Base-by-base conservation (phyloP, 805 yeast genomes). In the Nakazawaea siamensis region DNA sequence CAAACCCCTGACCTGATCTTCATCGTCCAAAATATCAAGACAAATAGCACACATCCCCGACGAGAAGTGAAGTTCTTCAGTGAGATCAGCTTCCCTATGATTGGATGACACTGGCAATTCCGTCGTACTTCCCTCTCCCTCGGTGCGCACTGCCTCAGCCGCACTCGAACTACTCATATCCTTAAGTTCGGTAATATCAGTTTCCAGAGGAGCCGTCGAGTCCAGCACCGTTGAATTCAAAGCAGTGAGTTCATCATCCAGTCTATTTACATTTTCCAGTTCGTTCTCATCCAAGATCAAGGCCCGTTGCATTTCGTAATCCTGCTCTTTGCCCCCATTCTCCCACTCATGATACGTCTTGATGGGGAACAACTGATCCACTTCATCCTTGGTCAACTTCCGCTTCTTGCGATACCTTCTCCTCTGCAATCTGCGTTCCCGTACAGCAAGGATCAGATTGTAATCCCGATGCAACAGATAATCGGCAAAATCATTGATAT, bases 1-100 rank as follows among this genome's bases (percentile, higher is more conserved):
- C 29, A 85, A 63, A 0, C 85, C 85, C 33, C 94, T 70, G 2
- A 84, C 85, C 1, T 54, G 50, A 34, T 80, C 85, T 11, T 68
- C 76, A 33, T 69, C 69, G 43, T 73, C 80, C 36, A 80, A 65
- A 4, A 60, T 53, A 27, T 83, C 94, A 24, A 84, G 63, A 54
- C 94, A 83, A 43, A 83, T 79, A 10, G 90, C 87, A 62, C 94
- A 83, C 1, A 70, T 54, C 9, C 87, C 92, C 1, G 82, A 74
- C 26, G 76, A 69, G 46, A 62, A 76, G 46, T 76, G 83, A 18
- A 57, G 52, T 31, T 56, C 49, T 6, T 45, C 49, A 15, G 41
- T 38, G n/a, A n/a, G n/a, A 13, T 43, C 46, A 5, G 33, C 36
- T 8, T 7, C 10, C 10, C 10, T 20, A 10, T 20, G 7, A 20